These are phyloP conservation scores for Penicillium malachiteum DNA, from an alignment of 495 filamentous ascomycete species.

Conservation along the genomic window DNA sequence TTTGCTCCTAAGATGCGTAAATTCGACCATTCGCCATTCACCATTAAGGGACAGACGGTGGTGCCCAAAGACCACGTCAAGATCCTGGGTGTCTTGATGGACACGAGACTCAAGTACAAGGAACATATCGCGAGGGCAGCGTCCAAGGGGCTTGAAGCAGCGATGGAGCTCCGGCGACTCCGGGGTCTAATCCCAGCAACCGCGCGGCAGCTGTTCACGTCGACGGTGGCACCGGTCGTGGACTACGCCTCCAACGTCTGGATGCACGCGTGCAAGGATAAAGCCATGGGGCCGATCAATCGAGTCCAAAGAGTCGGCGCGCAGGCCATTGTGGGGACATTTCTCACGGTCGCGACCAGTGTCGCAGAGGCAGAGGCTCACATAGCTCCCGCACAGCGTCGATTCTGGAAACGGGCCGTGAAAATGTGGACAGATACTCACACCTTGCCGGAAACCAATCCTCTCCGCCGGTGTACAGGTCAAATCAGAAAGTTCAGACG, in stretches of 20 bases:
- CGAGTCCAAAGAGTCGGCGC: conserved; percentile 26
- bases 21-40: conserved; percentile 21
- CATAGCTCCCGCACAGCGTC: conserved; percentile 13
- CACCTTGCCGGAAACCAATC: not conserved
- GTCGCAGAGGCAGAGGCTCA: conserved; percentile 12
- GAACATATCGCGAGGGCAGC: too few species aligned
- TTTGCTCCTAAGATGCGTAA: conserved; percentile 16
- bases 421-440: conserved; percentile 17
- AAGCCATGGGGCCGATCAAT: conserved; percentile 9
- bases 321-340: too few species aligned
- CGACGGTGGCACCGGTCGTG: conserved; percentile 28
- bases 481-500: conserved; percentile 4
- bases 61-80: conserved; percentile 22
- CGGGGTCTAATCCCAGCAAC: conserved; percentile 26
- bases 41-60: conserved; percentile 25
- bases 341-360: conserved; percentile 9
- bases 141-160: conserved; percentile 29
- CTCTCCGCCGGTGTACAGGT: not conserved
- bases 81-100: conserved; percentile 24
- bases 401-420: conserved; percentile 24
- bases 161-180: conserved; percentile 32
- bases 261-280: conserved; percentile 16
- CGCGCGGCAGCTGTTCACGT: conserved; percentile 29
- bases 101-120: conserved; percentile 26
- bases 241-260: conserved; percentile 36